Base-by-base conservation (phyloP, 2,329 filamentous ascomycete genomes). In the Esteya vermicola region DNA sequence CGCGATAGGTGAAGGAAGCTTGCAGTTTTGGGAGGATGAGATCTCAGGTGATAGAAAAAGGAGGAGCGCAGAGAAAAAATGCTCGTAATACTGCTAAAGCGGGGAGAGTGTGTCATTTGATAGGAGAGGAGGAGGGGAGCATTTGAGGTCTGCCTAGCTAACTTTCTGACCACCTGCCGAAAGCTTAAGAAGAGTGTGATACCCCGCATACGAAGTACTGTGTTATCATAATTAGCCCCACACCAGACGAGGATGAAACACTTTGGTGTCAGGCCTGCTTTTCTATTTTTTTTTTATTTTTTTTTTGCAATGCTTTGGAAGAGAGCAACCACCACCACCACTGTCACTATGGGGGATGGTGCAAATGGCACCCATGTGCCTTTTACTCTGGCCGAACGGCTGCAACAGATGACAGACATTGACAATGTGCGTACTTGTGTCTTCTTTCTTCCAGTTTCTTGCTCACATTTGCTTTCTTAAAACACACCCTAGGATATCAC, bases 391-490 rank as follows among this genome's bases (percentile, higher is more conserved):
- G 72, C 80, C 31, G 81, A 93, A 55, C 83, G 82, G 47, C 85
- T 93, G 47, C 68, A 78, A 42, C 84, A 93, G 52, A 72, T 93
- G 41, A 81, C 78, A 49, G 75, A 79, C 32, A 82, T 93, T 50
- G 85, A 93, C 60, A 72, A 73, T 54, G 77, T 78, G 54, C 52
- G 76, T 77, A 54, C 4, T 28, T 16, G 21, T 34, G 14, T 22
- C 20, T 13, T 32, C 14, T 12, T 21, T 20, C 12, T 26, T 36
- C n/a, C 6, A 7, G 19, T 4, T 51, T 59, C 43, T 54, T 61
- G 39, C 58, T 62, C 56, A 50, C 45, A n/a, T n/a, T n/a, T n/a
- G n/a, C n/a, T n/a, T n/a, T n/a, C n/a, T n/a, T n/a, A n/a, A n/a
- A n/a, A n/a, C 58, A 4, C 27, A 9, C 13, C 19, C 5, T 21